Conservation (phyloP, 306 rosid species). For the Boehmeria nivea region DNA sequence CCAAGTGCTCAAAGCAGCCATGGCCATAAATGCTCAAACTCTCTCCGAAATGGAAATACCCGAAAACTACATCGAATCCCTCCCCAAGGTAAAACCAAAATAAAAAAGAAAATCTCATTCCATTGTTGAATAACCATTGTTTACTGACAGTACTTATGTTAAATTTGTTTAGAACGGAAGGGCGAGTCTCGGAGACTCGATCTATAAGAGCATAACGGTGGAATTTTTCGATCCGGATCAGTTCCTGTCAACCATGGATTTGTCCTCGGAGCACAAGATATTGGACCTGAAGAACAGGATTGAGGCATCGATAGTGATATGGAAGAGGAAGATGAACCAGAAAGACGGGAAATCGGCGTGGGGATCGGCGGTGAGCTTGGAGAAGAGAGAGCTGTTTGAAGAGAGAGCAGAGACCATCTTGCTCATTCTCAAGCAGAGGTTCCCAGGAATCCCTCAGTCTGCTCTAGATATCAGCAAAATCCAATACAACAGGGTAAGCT, state of each 20-base stretch:
- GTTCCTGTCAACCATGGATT: constrained; percentile 67
- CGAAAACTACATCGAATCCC: constrained; percentile 78
- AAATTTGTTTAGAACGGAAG: constrained; percentile 67
- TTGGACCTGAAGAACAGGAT: constrained; percentile 85
- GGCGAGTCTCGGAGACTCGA: constrained; percentile 84
- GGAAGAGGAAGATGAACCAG: constrained; percentile 95
- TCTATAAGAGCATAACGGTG: constrained; percentile 71
- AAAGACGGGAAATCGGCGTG: constrained; percentile 87
- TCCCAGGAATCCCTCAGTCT: constrained; percentile 91
- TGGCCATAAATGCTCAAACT: constrained; percentile 97
- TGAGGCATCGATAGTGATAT: constrained; percentile 93
- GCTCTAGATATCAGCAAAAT: constrained; percentile 95
- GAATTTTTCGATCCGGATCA: constrained; percentile 91
- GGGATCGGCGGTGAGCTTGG: constrained; percentile 93
- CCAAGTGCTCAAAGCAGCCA: constrained; percentile 99
- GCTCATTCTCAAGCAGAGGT: constrained; percentile 77
- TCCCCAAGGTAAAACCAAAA: constrained; percentile 69
- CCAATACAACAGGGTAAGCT: constrained; percentile 66
- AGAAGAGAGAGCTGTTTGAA: constrained; percentile 91
- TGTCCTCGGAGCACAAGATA: constrained; percentile 88
- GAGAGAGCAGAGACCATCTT: constrained; percentile 95
- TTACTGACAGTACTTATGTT: neutral
- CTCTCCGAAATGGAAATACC: constrained; percentile 94
- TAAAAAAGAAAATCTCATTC: neutral
- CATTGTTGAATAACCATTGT: neutral